Conservation (phyloP, 2,329 filamentous ascomycete genomes). For the Sporothrix mexicana region DNA sequence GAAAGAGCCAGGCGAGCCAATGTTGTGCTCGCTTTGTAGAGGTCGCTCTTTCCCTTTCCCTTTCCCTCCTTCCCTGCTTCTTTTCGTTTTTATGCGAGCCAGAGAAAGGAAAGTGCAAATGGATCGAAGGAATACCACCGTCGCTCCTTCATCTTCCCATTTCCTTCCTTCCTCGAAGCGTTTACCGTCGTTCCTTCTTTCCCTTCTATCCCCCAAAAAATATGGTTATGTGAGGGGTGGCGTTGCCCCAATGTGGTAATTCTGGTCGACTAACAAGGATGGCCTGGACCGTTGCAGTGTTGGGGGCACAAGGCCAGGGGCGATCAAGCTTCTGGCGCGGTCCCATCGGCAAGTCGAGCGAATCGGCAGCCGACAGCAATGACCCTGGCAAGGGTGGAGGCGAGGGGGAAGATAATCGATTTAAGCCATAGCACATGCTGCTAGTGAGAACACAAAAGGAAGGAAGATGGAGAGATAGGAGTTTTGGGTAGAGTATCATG, state of each 20-base stretch:
- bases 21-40: not conserved
- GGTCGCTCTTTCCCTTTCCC: not conserved
- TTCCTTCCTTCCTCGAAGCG: not conserved
- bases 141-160: not conserved
- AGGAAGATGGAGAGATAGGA: no score
- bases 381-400: not conserved
- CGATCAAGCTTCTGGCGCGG: not conserved
- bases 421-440: not conserved
- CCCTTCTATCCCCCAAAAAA: not conserved
- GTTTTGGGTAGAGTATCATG: not conserved
- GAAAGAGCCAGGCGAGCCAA: not conserved
- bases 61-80: not conserved
- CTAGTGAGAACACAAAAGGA: not conserved
- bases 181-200: not conserved
- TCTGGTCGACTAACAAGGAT: conserved; percentile 10
- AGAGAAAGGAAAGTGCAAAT: not conserved
- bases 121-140: not conserved
- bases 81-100: not conserved
- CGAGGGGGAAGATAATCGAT: not conserved
- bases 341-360: conserved; percentile 12
- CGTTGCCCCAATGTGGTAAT: conserved; percentile 12
- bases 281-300: not conserved
- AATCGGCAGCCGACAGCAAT: conserved; percentile 2
- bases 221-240: not conserved
- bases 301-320: not conserved